Base-by-base conservation (phyloP, 73 alveolate genomes). In the Uronychia binucleata region DNA sequence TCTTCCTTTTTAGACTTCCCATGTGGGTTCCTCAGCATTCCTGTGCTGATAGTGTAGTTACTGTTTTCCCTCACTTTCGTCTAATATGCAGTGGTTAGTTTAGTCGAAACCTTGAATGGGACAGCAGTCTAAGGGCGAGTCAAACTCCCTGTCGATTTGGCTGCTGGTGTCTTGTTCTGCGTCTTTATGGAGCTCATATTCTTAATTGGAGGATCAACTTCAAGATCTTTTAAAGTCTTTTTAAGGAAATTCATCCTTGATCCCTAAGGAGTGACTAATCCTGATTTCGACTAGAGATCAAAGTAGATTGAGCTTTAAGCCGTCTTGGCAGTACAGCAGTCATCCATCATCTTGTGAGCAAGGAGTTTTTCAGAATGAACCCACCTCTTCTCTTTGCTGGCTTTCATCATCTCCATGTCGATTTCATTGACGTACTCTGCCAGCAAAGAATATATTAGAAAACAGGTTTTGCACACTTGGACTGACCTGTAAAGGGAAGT, bases 401-500 rank as follows among this genome's bases (percentile, higher is more conserved):
- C 19, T 46, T 5, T 11, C n/a, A 46, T 5, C n/a, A 46, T 19
- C 5, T 46, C n/a, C n/a, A 11, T 46, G 19, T 46, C 67, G 19
- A 67, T 67, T 5, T 67, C 91, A 85, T 85, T 82, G 29, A 85
- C 34, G 57, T 85, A 85, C 30, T 85, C 91, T 32, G 79, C 31
- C 1, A 85, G 85, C 1, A 85, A 57, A 26, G 82, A 77, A 35
- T 85, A 85, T 0, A 85, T 85, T 27, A 34, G 57, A 31, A 77
- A 77, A 74, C 91, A 85, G 0, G 79, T 26, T 57, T 77, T 85
- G 81, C 91, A 85, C n/a, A 85, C 91, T 1, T 79, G 1, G 28
- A 85, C 91, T 5, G 86, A 80, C 34, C 78, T 78, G 32, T 86
- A 86, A 0, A 86, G 83, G 67, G 86, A 77, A 77, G 33, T 1